Base-by-base conservation (phyloP, 345 rosid genomes). In the Salix brachista region DNA sequence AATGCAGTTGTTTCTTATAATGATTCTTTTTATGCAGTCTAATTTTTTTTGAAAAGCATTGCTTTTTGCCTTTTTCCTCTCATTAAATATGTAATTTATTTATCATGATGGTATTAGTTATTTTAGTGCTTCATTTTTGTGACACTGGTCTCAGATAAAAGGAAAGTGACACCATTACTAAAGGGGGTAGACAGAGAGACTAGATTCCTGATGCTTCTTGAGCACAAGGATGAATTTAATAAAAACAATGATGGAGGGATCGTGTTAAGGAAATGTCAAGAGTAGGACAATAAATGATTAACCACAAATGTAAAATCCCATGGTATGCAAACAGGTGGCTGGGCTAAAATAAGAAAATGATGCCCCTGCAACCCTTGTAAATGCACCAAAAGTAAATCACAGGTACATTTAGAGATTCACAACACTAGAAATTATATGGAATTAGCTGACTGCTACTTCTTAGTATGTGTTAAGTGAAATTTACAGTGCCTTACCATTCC, bases 401-500 rank as follows among this genome's bases (percentile, higher is more conserved):
- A 74, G 48, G 60, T 58, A 58, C 64, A 9, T 58, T 58, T 58
- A n/a, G 25, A 9, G 6, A 23, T 23, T 58, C 64, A 30, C 3
- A 18, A 36, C 13, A 25, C 41, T 16, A 1, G 11, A 13, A 25
- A 8, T 37, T 8, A 69, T 1, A n/a, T 44, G 30, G 41, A 10
- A n/a, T 64, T 50, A 14, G 16, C 12, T n/a, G 28, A 61, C n/a
- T 16, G n/a, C 48, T 37, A 60, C 23, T 44, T 67, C 52, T 25
- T 9, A 19, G 0, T 70, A n/a, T 18, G 34, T 39, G 9, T 23
- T 46, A 61, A 25, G n/a, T 44, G 19, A 21, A 23, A 58, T 74
- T 21, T 52, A 21, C 26, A 77, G 54, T 23, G 58, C 34, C 80
- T 80, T 88, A 89, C 98, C 94, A 90, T 91, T 71, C 90, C 91